These are phyloP conservation scores for Solanum virginianum DNA, from an alignment of 257 asterid genomes.

Conservation along the genomic window DNA sequence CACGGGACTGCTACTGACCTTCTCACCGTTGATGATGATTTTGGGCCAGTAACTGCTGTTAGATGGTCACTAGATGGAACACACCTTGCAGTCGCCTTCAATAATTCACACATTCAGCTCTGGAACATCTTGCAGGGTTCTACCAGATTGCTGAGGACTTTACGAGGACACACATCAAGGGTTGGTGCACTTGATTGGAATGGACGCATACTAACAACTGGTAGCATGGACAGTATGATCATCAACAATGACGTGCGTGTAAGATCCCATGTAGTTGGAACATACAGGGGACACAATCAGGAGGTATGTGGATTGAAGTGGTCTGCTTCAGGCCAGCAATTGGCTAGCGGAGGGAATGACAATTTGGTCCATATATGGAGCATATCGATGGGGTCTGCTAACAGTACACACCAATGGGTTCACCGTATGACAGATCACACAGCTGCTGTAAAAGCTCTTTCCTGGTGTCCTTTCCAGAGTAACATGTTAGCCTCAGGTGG, in stretches of 20 bases:
- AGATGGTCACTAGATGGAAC: slow-evolving; percentile 91
- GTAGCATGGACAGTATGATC: slow-evolving; percentile 85
- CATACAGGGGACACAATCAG: slow-evolving; percentile 72
- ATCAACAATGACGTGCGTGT: slow-evolving; percentile 74
- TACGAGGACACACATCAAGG: slow-evolving; percentile 55
- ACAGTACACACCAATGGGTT: slow-evolving; percentile 42
- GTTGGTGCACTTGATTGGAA: slow-evolving; percentile 89
- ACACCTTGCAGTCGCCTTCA: slow-evolving; percentile 65
- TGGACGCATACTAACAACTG: slow-evolving; percentile 76
- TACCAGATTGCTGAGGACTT: slow-evolving; percentile 55
- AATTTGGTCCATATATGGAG: slow-evolving; percentile 95
- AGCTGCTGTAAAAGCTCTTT: slow-evolving; percentile 88
- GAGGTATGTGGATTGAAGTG: slow-evolving; percentile 91
- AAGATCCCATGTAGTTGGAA: slow-evolving; percentile 54
- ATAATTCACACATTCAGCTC: slow-evolving; percentile 78
- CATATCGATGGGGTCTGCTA: slow-evolving; percentile 50
- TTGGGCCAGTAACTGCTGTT: slow-evolving; percentile 77
- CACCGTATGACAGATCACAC: slow-evolving; percentile 88
- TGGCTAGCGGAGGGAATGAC: slow-evolving; percentile 92
- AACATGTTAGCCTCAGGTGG: slow-evolving; percentile 82
- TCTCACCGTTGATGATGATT: slow-evolving; percentile 59
- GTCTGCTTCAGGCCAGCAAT: slow-evolving; percentile 87
- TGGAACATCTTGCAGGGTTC: slow-evolving; percentile 58
- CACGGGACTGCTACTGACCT: slow-evolving; percentile 64
- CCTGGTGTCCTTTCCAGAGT: slow-evolving; percentile 95